Conservation (phyloP, 495 filamentous ascomycete species). For the Immersiella caudata region DNA sequence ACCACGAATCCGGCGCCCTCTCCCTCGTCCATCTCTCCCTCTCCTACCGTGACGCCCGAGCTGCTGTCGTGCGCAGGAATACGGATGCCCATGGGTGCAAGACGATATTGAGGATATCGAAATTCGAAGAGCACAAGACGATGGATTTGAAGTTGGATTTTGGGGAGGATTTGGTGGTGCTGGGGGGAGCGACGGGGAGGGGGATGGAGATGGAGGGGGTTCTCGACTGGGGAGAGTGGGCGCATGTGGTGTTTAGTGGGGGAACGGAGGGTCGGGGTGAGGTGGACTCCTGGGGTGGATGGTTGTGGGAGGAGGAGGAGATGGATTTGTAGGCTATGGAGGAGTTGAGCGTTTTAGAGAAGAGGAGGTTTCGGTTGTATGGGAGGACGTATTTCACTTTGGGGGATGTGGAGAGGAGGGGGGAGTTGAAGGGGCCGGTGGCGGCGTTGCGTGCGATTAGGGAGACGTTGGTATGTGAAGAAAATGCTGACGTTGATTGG, state of each 20-base stretch:
- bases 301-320: not conserved
- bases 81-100: not conserved
- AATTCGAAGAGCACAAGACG: constrained; percentile 2
- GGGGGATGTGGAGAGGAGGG: not conserved
- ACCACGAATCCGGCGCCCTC: constrained; percentile 37
- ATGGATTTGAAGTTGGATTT: constrained; percentile 27
- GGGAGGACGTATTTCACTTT: constrained; percentile 23
- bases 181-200: constrained; percentile 13
- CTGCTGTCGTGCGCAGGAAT: constrained; percentile 24
- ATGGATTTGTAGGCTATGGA: not conserved
- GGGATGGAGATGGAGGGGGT: constrained; percentile 6
- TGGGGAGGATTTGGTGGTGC: constrained; percentile 25
- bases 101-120: constrained; percentile 23
- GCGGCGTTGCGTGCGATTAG: constrained; percentile 21
- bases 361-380: constrained; percentile 23
- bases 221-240: constrained; percentile 23
- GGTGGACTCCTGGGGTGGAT: constrained; percentile 7
- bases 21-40: constrained; percentile 24
- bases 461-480: constrained; percentile 18
- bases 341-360: not conserved
- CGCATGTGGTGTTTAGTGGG: constrained; percentile 26
- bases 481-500: not conserved
- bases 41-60: constrained; percentile 25
- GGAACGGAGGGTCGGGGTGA: constrained; percentile 26
- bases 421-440: constrained; percentile 14